Evolutionary conservation across 371 early-diverging fungal genomes (phyloP).

Genomic region (Mortierella sp.): DNA sequence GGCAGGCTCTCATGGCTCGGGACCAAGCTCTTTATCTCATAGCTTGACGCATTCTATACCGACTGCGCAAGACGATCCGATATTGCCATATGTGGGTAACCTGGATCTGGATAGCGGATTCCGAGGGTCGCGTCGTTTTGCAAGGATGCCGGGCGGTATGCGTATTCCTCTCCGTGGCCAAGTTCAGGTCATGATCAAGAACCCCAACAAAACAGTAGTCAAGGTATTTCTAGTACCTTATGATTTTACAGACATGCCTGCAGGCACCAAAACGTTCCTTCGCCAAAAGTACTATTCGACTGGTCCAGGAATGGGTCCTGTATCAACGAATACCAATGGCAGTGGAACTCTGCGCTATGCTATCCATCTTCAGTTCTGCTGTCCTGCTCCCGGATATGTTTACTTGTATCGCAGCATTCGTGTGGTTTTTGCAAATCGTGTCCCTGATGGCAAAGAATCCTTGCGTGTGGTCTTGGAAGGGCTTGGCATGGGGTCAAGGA

Average conservation of each 20-base stretch:
- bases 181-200: slow-evolving; percentile 87
- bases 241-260: slow-evolving; percentile 84
- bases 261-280: slow-evolving; percentile 80
- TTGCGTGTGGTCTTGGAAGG: slow-evolving; percentile 74
- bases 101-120: slow-evolving; percentile 68
- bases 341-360: slow-evolving; percentile 74
- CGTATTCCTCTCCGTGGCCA: slow-evolving; percentile 85
- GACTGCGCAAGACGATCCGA: slow-evolving; percentile 58
- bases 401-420: slow-evolving; percentile 79
- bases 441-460: slow-evolving; percentile 72
- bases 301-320: slow-evolving; percentile 35
- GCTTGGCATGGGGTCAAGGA: slow-evolving; percentile 58
- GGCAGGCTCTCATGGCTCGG: slow-evolving; percentile 14
- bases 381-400: slow-evolving; percentile 66
- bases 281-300: slow-evolving; percentile 79
- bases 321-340: slow-evolving; percentile 8
- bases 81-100: slow-evolving; percentile 76
- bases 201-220: slow-evolving; percentile 82
- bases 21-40: slow-evolving; percentile 2
- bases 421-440: slow-evolving; percentile 83
- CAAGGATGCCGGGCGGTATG: slow-evolving; percentile 67
- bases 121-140: slow-evolving; percentile 57
- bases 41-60: slow-evolving; percentile 35
- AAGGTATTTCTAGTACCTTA: slow-evolving; percentile 88
- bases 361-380: slow-evolving; percentile 81